Conservation (phyloP, 139 green algal species). For the Edaphochlamys debaryana region DNA sequence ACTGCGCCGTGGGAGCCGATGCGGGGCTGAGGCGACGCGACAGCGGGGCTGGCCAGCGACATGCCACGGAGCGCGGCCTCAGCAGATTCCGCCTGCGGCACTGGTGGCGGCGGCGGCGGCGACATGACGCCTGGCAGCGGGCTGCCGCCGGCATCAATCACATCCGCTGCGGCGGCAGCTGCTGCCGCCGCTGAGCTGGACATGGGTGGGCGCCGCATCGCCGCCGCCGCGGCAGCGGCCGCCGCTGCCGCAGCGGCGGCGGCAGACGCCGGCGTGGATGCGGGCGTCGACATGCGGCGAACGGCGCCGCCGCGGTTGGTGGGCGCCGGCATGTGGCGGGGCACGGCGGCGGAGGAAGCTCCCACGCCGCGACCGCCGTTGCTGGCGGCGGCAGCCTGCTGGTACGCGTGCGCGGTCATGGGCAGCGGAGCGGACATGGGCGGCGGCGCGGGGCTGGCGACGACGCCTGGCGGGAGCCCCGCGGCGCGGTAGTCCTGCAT, state of each 20-base stretch:
- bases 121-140: not conserved
- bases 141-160: too few species aligned
- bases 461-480: not conserved
- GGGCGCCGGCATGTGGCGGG: slow-evolving; percentile 32
- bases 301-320: slow-evolving; percentile 13
- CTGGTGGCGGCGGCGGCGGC: not conserved
- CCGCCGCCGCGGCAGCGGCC: not conserved
- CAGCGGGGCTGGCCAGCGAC: not conserved
- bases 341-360: not conserved
- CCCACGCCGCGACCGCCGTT: not conserved
- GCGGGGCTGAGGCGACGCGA: not conserved
- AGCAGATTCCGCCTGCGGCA: not conserved
- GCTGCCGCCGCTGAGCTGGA: not conserved
- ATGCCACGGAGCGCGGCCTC: not conserved
- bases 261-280: not conserved
- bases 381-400: not conserved
- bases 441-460: not conserved
- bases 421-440: too few species aligned
- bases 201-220: not conserved
- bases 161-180: not conserved
- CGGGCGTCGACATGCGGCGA: slow-evolving; percentile 10
- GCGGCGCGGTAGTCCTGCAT: not conserved
- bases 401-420: too few species aligned
- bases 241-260: not conserved
- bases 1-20: not conserved